phyloP scores from a whole-genome alignment of 1,284 basidiomycete species.

The Leccinum angustisporum region DNA sequence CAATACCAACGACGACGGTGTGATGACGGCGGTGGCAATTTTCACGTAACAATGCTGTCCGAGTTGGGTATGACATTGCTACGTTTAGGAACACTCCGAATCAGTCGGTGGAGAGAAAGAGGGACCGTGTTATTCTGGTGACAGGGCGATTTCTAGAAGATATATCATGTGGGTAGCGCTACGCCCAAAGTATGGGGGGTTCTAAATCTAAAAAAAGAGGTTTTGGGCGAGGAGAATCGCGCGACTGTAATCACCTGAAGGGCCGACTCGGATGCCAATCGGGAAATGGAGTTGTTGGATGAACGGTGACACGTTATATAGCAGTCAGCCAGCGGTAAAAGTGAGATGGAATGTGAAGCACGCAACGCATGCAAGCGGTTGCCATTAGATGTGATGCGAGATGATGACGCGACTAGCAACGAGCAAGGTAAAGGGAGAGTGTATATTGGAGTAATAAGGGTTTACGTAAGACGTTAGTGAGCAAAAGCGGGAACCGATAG shows the following conservation, averaged over 20 bases:
- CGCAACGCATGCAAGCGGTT: neutral
- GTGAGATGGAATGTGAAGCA: neutral
- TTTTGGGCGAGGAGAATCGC: neutral
- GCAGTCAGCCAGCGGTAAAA: neutral
- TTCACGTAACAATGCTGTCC: neutral
- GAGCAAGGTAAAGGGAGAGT: neutral
- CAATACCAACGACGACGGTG: neutral
- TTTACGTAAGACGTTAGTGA: constrained; percentile 2
- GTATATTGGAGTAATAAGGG: neutral
- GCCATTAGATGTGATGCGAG: neutral
- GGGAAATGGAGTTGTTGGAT: neutral
- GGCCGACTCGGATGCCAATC: neutral
- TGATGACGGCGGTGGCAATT: neutral
- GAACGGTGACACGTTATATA: neutral
- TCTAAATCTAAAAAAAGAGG: neutral
- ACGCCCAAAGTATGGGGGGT: neutral
- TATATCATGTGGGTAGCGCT: neutral
- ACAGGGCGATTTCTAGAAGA: neutral
- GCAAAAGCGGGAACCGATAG: constrained; percentile 8
- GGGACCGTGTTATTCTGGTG: neutral
- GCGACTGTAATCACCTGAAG: neutral
- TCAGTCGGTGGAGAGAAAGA: neutral
- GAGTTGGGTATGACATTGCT: neutral
- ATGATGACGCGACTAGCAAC: neutral
- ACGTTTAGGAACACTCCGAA: neutral